These are phyloP conservation scores for Alternaria novae-zelandiae DNA, from an alignment of 2,329 filamentous ascomycete species.

Conservation along the genomic window DNA sequence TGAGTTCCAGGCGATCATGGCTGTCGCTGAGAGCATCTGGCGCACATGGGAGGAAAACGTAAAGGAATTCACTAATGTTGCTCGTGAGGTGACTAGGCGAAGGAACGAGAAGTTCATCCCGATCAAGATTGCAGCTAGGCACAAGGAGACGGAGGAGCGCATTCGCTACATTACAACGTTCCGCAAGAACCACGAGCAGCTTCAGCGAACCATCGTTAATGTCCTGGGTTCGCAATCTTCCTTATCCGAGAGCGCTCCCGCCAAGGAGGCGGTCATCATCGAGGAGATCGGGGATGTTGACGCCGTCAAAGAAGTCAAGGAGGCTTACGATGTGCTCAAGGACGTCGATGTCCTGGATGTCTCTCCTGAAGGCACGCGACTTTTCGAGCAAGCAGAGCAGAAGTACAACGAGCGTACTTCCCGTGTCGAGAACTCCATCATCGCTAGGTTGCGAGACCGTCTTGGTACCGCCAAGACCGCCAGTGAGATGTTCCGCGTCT, in stretches of 20 bases:
- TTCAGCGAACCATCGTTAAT: slow-evolving; percentile 94
- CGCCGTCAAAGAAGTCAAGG: slow-evolving; percentile 92
- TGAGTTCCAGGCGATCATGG: slow-evolving; percentile 88
- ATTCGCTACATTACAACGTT: slow-evolving; percentile 95
- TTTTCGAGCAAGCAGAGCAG: slow-evolving; percentile 93
- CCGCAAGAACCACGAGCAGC: slow-evolving; percentile 94
- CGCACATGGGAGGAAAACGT: slow-evolving; percentile 92
- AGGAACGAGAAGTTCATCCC: slow-evolving; percentile 98
- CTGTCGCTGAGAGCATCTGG: slow-evolving; percentile 83
- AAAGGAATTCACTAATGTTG: slow-evolving; percentile 97
- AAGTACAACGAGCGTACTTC: slow-evolving; percentile 97
- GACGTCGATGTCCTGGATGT: slow-evolving; percentile 96
- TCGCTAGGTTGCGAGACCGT: slow-evolving; percentile 88
- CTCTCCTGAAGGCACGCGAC: slow-evolving; percentile 83
- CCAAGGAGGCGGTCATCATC: slow-evolving; percentile 67
- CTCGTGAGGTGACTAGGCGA: slow-evolving; percentile 89
- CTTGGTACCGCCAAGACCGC: slow-evolving; percentile 95
- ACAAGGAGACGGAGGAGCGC: slow-evolving; percentile 86
- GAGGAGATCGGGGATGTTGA: slow-evolving; percentile 98
- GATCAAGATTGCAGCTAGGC: slow-evolving; percentile 91
- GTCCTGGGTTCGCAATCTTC: slow-evolving; percentile 75
- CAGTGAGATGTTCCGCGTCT: slow-evolving; percentile 99
- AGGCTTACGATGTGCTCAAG: slow-evolving; percentile 91
- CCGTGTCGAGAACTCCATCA: slow-evolving; percentile 98
- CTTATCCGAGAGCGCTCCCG: slow-evolving; percentile 50